Conservation (phyloP, 2,329 filamentous ascomycete genomes). For the Didymella glomerata region DNA sequence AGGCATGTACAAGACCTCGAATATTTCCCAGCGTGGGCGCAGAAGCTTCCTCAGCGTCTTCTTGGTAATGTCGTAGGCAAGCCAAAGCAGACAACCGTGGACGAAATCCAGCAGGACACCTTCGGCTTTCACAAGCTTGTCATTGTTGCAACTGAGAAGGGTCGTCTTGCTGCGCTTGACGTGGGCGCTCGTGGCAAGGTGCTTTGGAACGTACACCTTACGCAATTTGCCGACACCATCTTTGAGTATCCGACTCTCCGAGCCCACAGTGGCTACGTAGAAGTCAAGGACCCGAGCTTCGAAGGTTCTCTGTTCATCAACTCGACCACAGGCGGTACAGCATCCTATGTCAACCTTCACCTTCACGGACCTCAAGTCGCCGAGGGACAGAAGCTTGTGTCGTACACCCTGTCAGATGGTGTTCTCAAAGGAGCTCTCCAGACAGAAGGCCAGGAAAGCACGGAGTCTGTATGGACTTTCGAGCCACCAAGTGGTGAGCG, state of each 20-base stretch:
- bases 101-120: constrained; percentile 69
- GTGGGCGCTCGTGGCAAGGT: constrained; percentile 76
- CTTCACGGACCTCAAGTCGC: constrained; percentile 20
- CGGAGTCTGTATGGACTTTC: constrained; percentile 72
- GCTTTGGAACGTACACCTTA: constrained; percentile 76
- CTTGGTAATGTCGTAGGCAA: constrained; percentile 63
- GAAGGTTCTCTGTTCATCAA: constrained; percentile 43
- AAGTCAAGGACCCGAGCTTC: constrained; percentile 40
- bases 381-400: constrained; percentile 39
- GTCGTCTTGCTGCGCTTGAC: constrained; percentile 82
- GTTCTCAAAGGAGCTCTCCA: constrained; percentile 45
- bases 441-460: constrained; percentile 28
- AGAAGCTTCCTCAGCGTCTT: constrained; percentile 73
- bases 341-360: constrained; percentile 32
- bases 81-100: constrained; percentile 64
- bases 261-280: constrained; percentile 45
- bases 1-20: constrained; percentile 83
- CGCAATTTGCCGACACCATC: constrained; percentile 63
- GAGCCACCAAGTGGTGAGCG: constrained; percentile 70
- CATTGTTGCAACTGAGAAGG: constrained; percentile 79
- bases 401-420: constrained; percentile 46
- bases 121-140: constrained; percentile 92
- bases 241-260: constrained; percentile 68
- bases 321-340: constrained; percentile 42
- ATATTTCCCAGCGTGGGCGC: constrained; percentile 76